These are phyloP conservation scores for Acer negundo DNA, from an alignment of 345 rosid species.

Conservation along the genomic window DNA sequence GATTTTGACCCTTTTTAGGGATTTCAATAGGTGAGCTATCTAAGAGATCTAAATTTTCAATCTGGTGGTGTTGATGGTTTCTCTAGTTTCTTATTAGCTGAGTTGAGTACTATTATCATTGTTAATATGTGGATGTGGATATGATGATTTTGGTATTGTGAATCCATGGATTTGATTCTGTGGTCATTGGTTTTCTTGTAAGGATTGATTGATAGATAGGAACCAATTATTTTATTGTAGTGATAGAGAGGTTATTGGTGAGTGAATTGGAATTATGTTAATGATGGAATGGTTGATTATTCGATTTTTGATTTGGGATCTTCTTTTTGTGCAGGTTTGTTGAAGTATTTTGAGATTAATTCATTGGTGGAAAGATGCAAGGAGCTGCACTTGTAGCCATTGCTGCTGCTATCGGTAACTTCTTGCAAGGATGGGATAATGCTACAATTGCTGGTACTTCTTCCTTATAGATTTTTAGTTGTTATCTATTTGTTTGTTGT, in stretches of 20 bases:
- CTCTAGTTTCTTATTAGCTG: not conserved
- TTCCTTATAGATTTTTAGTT: slow-evolving; percentile 6
- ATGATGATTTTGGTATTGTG: not conserved
- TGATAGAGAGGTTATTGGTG: not conserved
- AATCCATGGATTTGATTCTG: slow-evolving; percentile 3
- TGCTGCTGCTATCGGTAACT: slow-evolving; percentile 89
- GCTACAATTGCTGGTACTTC: slow-evolving; percentile 94
- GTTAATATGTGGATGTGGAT: not conserved
- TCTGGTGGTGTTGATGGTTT: slow-evolving; percentile 11
- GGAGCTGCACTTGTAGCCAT: slow-evolving; percentile 91
- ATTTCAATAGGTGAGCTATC: slow-evolving; percentile 21
- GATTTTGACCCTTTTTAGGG: not conserved
- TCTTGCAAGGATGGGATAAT: slow-evolving; percentile 99
- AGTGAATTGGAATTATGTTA: slow-evolving; percentile 19
- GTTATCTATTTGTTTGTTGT: slow-evolving; percentile 5
- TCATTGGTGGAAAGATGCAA: slow-evolving; percentile 47
- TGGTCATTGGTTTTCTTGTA: not conserved
- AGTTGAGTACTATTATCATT: not conserved
- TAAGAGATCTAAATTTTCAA: slow-evolving; percentile 19
- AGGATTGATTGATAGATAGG: not conserved
- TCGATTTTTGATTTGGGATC: slow-evolving; percentile 15
- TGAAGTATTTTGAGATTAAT: slow-evolving; percentile 19
- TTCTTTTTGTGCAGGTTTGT: slow-evolving; percentile 32
- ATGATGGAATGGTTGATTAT: slow-evolving; percentile 9
- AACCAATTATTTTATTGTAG: not conserved